Evolutionary conservation across 768 basidiomycete species (phyloP).

Genomic region (Mycena capillaripes): DNA sequence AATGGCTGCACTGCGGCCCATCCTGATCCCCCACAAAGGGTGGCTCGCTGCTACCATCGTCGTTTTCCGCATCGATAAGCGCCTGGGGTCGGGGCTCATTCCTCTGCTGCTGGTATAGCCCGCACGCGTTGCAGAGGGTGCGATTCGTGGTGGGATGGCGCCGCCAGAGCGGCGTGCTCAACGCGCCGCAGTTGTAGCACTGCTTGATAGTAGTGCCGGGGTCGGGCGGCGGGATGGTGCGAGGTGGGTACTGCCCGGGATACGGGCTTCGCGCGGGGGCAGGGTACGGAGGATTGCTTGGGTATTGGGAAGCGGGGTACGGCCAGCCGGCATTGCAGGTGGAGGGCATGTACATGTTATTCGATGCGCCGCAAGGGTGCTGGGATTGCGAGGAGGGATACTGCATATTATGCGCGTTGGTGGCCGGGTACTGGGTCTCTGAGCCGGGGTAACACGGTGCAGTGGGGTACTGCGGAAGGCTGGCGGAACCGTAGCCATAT

Average conservation of each 20-base stretch:
- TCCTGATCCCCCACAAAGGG: background rate
- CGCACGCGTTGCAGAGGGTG: slow-evolving; percentile 26
- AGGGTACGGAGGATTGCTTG: background rate
- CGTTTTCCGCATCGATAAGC: slow-evolving; percentile 15
- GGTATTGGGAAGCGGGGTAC: no score
- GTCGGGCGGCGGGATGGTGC: no score
- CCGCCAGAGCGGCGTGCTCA: slow-evolving; percentile 24
- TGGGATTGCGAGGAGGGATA: no score
- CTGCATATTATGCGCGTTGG: no score
- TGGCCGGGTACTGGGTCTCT: no score
- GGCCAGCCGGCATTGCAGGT: no score
- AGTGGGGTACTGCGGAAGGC: background rate
- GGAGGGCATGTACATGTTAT: no score
- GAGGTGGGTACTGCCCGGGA: background rate
- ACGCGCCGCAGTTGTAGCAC: background rate
- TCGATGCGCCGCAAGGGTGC: no score
- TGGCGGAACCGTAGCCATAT: no score
- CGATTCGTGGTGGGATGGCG: slow-evolving; percentile 13
- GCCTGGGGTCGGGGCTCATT: slow-evolving; percentile 9
- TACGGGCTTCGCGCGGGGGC: background rate
- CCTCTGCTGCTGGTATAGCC: slow-evolving; percentile 19
- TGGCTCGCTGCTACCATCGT: background rate
- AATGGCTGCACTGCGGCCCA: slow-evolving; percentile 19
- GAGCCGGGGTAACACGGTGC: background rate
- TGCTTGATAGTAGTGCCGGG: background rate